Conservation (phyloP, 352 stramenopile species). For the Phytophthora pistaciae region DNA sequence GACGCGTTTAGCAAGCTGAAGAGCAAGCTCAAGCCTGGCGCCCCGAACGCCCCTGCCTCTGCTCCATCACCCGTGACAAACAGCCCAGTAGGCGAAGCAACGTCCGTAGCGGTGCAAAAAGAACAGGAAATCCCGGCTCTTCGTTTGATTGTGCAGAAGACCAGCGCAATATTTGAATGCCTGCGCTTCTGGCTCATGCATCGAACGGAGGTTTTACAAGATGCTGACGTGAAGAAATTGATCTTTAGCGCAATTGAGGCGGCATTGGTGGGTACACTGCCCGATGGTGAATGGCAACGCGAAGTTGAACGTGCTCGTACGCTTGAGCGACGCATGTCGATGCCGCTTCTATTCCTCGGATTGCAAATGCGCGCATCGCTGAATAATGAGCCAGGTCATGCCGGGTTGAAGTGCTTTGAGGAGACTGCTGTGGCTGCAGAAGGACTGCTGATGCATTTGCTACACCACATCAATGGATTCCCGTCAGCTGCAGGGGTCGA, state of each 20-base stretch:
- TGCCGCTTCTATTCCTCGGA: slow-evolving; percentile 85
- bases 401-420: slow-evolving; percentile 86
- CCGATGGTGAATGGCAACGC: slow-evolving; percentile 81
- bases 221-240: slow-evolving; percentile 84
- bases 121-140: slow-evolving; percentile 78
- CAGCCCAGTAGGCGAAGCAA: slow-evolving; percentile 25
- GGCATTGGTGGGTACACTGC: slow-evolving; percentile 82
- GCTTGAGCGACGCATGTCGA: slow-evolving; percentile 74
- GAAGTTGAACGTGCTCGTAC: slow-evolving; percentile 81
- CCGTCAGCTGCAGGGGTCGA: slow-evolving; percentile 85
- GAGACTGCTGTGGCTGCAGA: slow-evolving; percentile 86
- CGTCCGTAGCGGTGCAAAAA: slow-evolving; percentile 14
- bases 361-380: slow-evolving; percentile 87
- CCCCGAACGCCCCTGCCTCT: slow-evolving; percentile 35
- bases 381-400: slow-evolving; percentile 73
- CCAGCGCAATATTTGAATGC: slow-evolving; percentile 86
- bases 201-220: slow-evolving; percentile 75
- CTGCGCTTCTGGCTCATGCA: slow-evolving; percentile 89
- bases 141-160: slow-evolving; percentile 85
- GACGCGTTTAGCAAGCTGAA: slow-evolving; percentile 81
- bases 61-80: slow-evolving; percentile 51
- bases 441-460: slow-evolving; percentile 84
- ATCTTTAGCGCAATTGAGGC: slow-evolving; percentile 89
- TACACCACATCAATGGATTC: slow-evolving; percentile 89
- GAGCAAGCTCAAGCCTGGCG: slow-evolving; percentile 61